Percentiles rank a stretch among this genome's conserved stretches.
Conservation (phyloP, 2,329 filamentous ascomycete genomes). For the Lecanicillium sp. region DNA sequence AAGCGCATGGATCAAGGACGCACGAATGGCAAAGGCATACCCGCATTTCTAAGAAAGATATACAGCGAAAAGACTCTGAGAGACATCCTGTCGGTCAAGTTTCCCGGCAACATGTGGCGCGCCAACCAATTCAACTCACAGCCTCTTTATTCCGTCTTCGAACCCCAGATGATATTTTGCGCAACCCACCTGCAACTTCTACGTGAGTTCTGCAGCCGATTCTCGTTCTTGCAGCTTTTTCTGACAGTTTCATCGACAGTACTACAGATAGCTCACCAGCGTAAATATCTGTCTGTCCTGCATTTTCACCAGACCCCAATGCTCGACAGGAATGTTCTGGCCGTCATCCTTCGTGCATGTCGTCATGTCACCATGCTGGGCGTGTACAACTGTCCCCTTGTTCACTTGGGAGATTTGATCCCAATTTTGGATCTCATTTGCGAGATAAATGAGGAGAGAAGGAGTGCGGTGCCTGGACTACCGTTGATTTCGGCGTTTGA, state of each 20-base stretch:
- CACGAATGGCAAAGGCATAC: background rate
- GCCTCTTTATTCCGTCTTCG: conserved; percentile 6
- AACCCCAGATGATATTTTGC: conserved; percentile 15
- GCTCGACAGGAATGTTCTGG: conserved; percentile 28
- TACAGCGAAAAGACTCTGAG: background rate
- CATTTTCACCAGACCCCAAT: conserved; percentile 26
- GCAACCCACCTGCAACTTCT: conserved; percentile 12
- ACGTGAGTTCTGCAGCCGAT: conserved; percentile 18
- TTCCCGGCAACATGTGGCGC: conserved; percentile 13
- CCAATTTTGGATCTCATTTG: conserved; percentile 30
- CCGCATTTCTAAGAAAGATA: background rate
- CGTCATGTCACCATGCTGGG: conserved; percentile 28
- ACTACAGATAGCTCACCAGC: conserved; percentile 17
- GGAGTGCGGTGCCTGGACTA: background rate
- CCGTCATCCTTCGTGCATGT: conserved; percentile 29
- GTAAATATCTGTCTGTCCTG: conserved; percentile 20
- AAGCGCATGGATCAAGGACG: background rate
- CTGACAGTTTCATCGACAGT: conserved; percentile 21
- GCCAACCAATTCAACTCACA: conserved; percentile 17
- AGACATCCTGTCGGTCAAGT: background rate
- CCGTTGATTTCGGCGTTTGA: conserved; percentile 25
- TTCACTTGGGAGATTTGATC: conserved; percentile 31
- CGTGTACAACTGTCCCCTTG: conserved; percentile 31
- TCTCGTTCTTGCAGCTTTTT: background rate
- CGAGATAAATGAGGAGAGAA: conserved; percentile 27